A percentile compares a stretch with the other conserved stretches of the same genome.
phyloP scores from a whole-genome alignment of 495 filamentous ascomycete genomes.

The Penicillium ucsense region DNA sequence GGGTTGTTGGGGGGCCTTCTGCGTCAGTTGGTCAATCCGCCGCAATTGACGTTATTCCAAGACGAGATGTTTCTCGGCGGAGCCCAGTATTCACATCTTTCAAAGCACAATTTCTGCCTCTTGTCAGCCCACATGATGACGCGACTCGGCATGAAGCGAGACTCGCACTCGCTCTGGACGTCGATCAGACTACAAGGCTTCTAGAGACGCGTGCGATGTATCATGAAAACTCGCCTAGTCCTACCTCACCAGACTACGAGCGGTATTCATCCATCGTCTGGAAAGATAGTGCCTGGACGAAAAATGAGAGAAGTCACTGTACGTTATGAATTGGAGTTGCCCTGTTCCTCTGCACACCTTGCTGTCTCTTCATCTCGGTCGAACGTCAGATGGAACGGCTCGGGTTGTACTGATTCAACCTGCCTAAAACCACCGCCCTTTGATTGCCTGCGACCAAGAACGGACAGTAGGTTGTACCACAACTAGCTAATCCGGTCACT shows the following conservation, averaged over 20 bases:
- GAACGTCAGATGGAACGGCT: too few relatives aligned
- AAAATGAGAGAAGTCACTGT: conserved; percentile 39
- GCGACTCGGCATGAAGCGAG: conserved; percentile 62
- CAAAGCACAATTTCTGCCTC: conserved; percentile 54
- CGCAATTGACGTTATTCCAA: conserved; percentile 46
- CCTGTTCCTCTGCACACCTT: neutral
- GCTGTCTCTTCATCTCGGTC: neutral
- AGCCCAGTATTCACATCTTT: conserved; percentile 69
- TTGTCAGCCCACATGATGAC: conserved; percentile 46
- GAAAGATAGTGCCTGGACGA: conserved; percentile 54
- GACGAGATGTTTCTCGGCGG: conserved; percentile 52
- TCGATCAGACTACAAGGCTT: conserved; percentile 57
- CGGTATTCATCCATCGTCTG: conserved; percentile 32
- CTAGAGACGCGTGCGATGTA: conserved; percentile 32
- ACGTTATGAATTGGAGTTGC: conserved; percentile 16
- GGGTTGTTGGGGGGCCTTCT: conserved; percentile 66
- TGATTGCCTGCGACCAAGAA: too few relatives aligned
- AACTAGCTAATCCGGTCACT: too few relatives aligned
- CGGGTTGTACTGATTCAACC: too few relatives aligned
- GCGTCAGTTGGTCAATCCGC: conserved; percentile 34
- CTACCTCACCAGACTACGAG: conserved; percentile 24
- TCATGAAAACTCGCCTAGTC: conserved; percentile 13
- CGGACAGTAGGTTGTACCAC: too few relatives aligned
- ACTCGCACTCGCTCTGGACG: conserved; percentile 72
- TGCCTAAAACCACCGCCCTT: too few relatives aligned